These are phyloP conservation scores for Conoideocrella luteorostrata DNA, from an alignment of 2,329 filamentous ascomycete genomes.

Conservation along the genomic window DNA sequence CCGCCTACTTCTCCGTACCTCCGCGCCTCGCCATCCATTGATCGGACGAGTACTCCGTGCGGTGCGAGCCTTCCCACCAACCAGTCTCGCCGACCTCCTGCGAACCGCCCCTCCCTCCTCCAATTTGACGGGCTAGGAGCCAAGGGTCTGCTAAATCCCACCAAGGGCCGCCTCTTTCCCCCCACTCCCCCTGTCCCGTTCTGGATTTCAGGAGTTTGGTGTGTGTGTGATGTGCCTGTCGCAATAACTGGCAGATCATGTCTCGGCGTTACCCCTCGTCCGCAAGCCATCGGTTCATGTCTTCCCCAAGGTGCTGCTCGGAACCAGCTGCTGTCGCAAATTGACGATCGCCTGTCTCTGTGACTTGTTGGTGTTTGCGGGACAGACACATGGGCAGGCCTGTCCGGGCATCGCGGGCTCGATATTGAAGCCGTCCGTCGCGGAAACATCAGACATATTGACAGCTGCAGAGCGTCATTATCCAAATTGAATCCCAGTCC, in stretches of 20 bases:
- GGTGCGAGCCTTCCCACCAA: too few species aligned
- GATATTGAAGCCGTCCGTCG: not conserved
- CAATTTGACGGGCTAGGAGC: not conserved
- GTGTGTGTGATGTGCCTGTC: not conserved
- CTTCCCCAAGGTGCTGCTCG: not conserved
- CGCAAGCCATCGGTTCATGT: not conserved
- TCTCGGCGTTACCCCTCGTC: slow-evolving; percentile 24
- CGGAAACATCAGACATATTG: slow-evolving; percentile 13
- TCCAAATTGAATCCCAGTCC: too few species aligned
- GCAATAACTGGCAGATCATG: slow-evolving; percentile 28
- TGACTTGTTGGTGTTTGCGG: slow-evolving; percentile 6
- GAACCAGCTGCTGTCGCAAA: slow-evolving; percentile 7
- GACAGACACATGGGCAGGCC: slow-evolving; percentile 3
- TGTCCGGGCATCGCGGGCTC: not conserved
- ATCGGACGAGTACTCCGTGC: too few species aligned
- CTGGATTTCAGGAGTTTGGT: slow-evolving; percentile 6
- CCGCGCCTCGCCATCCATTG: not conserved
- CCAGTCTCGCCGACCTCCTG: too few species aligned
- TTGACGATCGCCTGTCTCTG: slow-evolving; percentile 5
- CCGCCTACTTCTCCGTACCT: not conserved
- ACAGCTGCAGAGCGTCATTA: slow-evolving; percentile 3
- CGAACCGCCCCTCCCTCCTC: not conserved
- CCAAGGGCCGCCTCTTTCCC: not conserved
- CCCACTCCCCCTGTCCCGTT: slow-evolving; percentile 5
- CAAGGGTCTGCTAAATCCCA: not conserved